Evolutionary conservation across 1,139 yeast species (phyloP), one percentile per base, ranked within the genome.

Genomic region (Yamadazyma dushanensis): DNA sequence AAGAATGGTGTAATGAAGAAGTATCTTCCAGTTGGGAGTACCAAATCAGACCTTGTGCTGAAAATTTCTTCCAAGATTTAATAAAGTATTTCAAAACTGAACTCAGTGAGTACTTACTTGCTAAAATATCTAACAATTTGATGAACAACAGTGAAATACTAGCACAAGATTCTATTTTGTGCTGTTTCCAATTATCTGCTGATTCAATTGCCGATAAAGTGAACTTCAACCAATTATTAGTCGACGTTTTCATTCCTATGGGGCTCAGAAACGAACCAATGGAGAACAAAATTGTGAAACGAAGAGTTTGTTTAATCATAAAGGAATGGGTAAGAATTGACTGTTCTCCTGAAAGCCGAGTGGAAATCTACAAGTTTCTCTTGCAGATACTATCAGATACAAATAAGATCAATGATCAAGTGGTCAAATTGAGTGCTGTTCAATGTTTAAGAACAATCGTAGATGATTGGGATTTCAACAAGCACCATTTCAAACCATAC

Each of bases 1-100:
- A 89, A 57, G 96, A 87, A 53, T 92, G 95, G 88, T 80, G 87
- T 22, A 80, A 80, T 44, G 95, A 86, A 53, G 95, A 89, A 47
- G 65, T 82, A 39, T 76, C 83, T 28, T 70, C 80, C 6, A 81
- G 86, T 49, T 88, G 88, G 80, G 97, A 90, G 53, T 88, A 69
- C 53, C 92, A 87, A 52, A 72, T 89, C 5, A 70, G 96, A 36
- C 90, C 95, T 2, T 87, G 96, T 57, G 89, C 96, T 0, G 96
- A 89, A 47, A 80, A 82, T 49, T 80, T 88, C 46, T 90, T 81
- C 53, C 87, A 82, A 43, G 95, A 86, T 51, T 60, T 92, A 41
- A 73, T 87, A 28, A 69, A 73, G 30, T 73, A 73, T 43, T 87
- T 84, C 57, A 80, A 80, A 35, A 78, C 74, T 13, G 59, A 71